These are phyloP conservation scores for Jatropha multifida DNA, from an alignment of 441 rosid genomes.

Conservation along the genomic window DNA sequence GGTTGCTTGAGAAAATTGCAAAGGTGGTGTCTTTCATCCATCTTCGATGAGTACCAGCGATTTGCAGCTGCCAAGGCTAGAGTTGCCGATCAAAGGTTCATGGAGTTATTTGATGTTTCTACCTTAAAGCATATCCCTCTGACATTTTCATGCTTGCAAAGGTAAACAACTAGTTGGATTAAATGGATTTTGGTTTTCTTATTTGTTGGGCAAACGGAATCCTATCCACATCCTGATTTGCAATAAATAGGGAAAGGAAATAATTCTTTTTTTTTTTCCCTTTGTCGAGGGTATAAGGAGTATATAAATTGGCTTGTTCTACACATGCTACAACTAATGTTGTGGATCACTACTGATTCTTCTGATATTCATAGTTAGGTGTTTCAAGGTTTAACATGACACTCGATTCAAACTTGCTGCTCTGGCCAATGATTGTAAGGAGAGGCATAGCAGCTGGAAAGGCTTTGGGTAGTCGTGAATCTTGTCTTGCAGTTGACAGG, in stretches of 20 bases:
- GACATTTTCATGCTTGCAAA: conserved; percentile 65
- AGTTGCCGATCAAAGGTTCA: conserved; percentile 61
- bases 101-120: conserved; percentile 66
- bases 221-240: conserved; percentile 24
- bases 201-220: conserved; percentile 26
- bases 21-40: conserved; percentile 83
- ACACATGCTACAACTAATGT: conserved; percentile 13
- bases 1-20: conserved; percentile 95
- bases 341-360: conserved; percentile 10
- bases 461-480: conserved; percentile 2
- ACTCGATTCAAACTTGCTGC: conserved; percentile 10
- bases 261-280: conserved; percentile 21
- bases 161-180: conserved; percentile 31
- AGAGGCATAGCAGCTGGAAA: conserved; percentile 7
- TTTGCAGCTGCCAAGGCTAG: conserved; percentile 79
- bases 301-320: conserved; percentile 11
- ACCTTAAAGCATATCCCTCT: conserved; percentile 56
- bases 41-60: conserved; percentile 75
- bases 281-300: conserved; percentile 25
- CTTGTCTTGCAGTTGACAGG: neutral
- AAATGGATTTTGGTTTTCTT: conserved; percentile 22
- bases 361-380: conserved; percentile 5
- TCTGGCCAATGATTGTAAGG: neutral
- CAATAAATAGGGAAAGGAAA: conserved; percentile 44
- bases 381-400: conserved; percentile 9